phyloP scores from a whole-genome alignment of 345 rosid species.

The Psidium guajava region DNA sequence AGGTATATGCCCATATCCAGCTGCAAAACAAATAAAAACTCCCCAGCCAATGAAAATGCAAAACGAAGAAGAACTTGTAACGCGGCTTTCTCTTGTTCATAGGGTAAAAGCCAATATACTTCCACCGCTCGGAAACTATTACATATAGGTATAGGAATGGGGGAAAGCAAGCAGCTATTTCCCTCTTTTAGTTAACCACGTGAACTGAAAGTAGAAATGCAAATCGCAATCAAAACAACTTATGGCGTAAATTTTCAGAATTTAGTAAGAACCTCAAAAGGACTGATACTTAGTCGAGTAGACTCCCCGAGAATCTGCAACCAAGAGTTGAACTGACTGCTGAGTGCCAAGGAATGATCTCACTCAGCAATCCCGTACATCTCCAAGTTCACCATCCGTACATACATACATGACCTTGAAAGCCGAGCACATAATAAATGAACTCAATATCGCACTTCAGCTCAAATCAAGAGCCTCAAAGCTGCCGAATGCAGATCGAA shows the following conservation, averaged over 20 bases:
- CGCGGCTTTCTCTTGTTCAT: background rate
- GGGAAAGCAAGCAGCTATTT: background rate
- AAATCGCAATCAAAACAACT: background rate
- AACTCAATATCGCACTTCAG: background rate
- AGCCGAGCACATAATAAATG: background rate
- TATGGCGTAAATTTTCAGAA: background rate
- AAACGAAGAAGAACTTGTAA: background rate
- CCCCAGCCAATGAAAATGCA: background rate
- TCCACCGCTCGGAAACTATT: background rate
- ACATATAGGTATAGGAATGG: background rate
- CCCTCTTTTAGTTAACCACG: background rate
- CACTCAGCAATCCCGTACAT: background rate
- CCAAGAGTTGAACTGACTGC: background rate
- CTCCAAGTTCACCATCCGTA: background rate
- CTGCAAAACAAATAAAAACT: background rate
- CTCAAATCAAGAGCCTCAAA: background rate
- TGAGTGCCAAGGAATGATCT: background rate
- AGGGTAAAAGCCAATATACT: background rate
- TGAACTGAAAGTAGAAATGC: background rate
- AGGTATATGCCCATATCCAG: slow-evolving; percentile 81
- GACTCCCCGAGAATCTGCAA: background rate
- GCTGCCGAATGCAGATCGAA: background rate
- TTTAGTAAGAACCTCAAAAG: background rate
- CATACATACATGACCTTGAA: background rate
- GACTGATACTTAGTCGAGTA: background rate